A percentile compares a stretch with the other conserved stretches of the same genome.
Evolutionary conservation across 2,329 filamentous ascomycete genomes (phyloP).

Genomic region (Elsinoe necatrix): DNA sequence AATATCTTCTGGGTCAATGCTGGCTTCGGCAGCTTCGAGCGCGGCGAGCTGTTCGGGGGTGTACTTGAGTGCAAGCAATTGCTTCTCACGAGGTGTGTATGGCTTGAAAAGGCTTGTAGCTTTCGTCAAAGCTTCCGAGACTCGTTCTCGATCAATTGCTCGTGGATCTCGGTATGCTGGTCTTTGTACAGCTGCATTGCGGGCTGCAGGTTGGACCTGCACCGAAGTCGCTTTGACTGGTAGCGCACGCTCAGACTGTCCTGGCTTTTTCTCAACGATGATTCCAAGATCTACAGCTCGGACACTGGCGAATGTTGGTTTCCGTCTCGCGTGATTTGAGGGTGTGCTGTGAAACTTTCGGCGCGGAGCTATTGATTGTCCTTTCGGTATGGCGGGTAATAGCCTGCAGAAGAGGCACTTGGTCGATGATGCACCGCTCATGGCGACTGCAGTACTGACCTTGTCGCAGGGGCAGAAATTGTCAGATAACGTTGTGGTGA

Average conservation of each 20-base stretch:
- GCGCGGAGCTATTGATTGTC: conserved; percentile 22
- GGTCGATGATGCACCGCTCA: conserved; percentile 37
- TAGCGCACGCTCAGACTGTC: not conserved
- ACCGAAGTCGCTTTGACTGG: not conserved
- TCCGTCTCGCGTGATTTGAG: conserved; percentile 30
- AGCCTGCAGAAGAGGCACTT: conserved; percentile 34
- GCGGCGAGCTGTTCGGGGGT: conserved; percentile 72
- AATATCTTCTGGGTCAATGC: conserved; percentile 67
- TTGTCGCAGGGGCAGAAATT: conserved; percentile 6
- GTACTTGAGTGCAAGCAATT: conserved; percentile 58
- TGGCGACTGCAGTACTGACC: conserved; percentile 18
- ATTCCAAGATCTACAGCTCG: conserved; percentile 33
- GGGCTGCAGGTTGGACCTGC: not conserved
- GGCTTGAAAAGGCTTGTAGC: conserved; percentile 44
- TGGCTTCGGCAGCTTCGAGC: conserved; percentile 69
- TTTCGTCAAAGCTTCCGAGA: not conserved
- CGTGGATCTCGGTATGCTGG: conserved; percentile 15
- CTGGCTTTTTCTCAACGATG: conserved; percentile 19
- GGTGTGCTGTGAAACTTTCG: conserved; percentile 36
- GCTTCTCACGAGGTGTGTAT: conserved; percentile 60
- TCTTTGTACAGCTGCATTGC: not conserved
- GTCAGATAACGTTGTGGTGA: not conserved
- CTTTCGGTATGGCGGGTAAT: conserved; percentile 24
- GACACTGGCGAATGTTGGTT: conserved; percentile 37
- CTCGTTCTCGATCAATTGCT: not conserved